Base-by-base conservation (phyloP, 805 yeast species). In the Spathaspora boniae region DNA sequence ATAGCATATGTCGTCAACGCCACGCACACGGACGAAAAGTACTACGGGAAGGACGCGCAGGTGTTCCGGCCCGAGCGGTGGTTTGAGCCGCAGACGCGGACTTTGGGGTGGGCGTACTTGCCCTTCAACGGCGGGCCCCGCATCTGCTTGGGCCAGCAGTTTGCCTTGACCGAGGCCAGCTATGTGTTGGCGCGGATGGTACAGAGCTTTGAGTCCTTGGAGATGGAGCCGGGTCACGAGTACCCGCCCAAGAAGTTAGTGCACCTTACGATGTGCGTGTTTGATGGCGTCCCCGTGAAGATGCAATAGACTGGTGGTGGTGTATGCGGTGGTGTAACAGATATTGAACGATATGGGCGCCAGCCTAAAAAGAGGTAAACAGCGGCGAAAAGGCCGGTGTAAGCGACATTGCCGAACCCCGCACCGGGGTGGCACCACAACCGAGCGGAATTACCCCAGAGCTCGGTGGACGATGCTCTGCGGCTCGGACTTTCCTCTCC, bases 111-210 rank as follows among this genome's bases (percentile, higher is more conserved):
- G 74, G 72, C 68, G 11, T 73, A 65, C 50, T 53, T 73, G 34
- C 78, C 78, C 19, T 73, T 73, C 53, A 71, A 71, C 42, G 76
- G 78, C 26, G 80, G 80, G 2, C 79, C 79, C 16, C 55, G 80
- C 42, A 72, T 73, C 37, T 74, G 80, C 45, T 59, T 74, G 40
- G 80, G 80, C 26, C 78, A 72, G 57, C 78, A 74, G 51, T 72
- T 71, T 54, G 80, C 79, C 3, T 62, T 73, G 14, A 71, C 76
- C 18, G 78, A 73, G 52, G 74, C 76, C 9, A 59, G 70, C 16
- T 72, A 70, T 49, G 58, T 64, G 14, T 45, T 66, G 18, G 60
- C 59, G 18, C 58, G 75, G 44, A 47, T 70, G 30, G 40, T 46
- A 9, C 60, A 54, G 43, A 38, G 46, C 38, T 56, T 53, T 40